Base-by-base conservation (phyloP, 495 filamentous ascomycete genomes). In the Hypoxylon crocopeplum region DNA sequence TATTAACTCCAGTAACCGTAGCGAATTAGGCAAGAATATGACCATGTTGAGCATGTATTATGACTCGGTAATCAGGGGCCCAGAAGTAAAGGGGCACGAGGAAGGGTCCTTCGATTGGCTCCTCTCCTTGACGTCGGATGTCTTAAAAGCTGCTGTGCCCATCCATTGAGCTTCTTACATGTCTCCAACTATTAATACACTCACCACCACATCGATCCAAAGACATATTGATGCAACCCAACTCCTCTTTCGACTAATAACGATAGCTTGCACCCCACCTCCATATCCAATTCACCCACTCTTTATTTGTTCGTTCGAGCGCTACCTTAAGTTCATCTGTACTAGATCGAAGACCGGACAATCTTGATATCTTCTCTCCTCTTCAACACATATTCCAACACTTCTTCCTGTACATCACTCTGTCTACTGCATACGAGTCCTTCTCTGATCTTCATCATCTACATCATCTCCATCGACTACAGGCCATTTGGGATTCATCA, bases 161-260 rank as follows among this genome's bases (percentile, higher is more conserved):
- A 41, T 53, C 52, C 41, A 58, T 64, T 54, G 53, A 64, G 11
- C 30, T 45, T 44, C 60, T 54, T 41, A 24, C 41, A 25, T 39
- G 22, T 64, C 60, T 64, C 60, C 54, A 58, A 58, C 60, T 29
- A 44, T 45, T 34, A 46, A 29, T 10, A 47, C 32, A 59, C 24
- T 39, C 27, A 41, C 21, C 42, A 41, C 25, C 40, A 47, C 21
- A 47, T 21, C 38, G 24, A 56, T 15, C 42, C 30, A 53, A 47
- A 36, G 37, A 54, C 54, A 53, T 56, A 56, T 64, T 58, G 33
- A 58, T 58, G 60, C 60, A 64, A 64, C 60, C 60, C 60, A 64
- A 64, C 44, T 58, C 32, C 37, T 64, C 37, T 36, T 38, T 44
- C 50, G 46, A 62, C 59, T 56, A 62, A 56, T 56, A 52, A 56